A percentile compares a stretch with the other conserved stretches of the same genome.
phyloP scores from a whole-genome alignment of 805 yeast species.

The Kuraishia ogatae region DNA sequence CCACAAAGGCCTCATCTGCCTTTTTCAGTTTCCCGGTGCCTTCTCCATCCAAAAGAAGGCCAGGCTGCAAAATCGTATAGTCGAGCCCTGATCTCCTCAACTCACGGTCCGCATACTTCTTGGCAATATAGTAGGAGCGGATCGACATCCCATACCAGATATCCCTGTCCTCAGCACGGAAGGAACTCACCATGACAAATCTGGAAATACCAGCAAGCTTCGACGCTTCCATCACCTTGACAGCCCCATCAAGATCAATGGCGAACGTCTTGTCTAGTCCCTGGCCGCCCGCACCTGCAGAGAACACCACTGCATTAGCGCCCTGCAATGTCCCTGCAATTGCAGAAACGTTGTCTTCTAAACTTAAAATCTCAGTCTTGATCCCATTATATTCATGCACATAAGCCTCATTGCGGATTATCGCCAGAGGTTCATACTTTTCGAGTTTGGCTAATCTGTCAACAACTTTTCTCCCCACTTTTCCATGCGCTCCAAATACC shows the following conservation, averaged over 20 bases:
- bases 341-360: slow-evolving; percentile 25
- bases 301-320: slow-evolving; percentile 47
- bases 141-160: slow-evolving; percentile 29
- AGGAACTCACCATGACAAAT: slow-evolving; percentile 46
- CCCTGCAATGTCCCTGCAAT: slow-evolving; percentile 32
- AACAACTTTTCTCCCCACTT: slow-evolving; percentile 41
- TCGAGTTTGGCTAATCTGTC: slow-evolving; percentile 20
- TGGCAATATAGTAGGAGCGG: slow-evolving; percentile 47
- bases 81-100: slow-evolving; percentile 32
- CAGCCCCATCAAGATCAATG: slow-evolving; percentile 58
- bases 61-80: slow-evolving; percentile 53
- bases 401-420: slow-evolving; percentile 40
- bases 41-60: slow-evolving; percentile 28
- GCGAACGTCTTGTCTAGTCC: slow-evolving; percentile 34
- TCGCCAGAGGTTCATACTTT: slow-evolving; percentile 30
- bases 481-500: slow-evolving; percentile 56
- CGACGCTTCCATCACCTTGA: slow-evolving; percentile 47
- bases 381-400: slow-evolving; percentile 29
- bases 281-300: slow-evolving; percentile 58
- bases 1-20: slow-evolving; percentile 6
- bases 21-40: slow-evolving; percentile 33
- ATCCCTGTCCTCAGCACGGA: slow-evolving; percentile 42
- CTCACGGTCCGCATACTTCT: slow-evolving; percentile 49
- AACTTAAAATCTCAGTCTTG: slow-evolving; percentile 27
- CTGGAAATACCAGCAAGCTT: slow-evolving; percentile 32